Percentiles rank a stretch among this genome's conserved stretches.
phyloP scores from a whole-genome alignment of 805 yeast genomes.

The Starmerella etchellsii region DNA sequence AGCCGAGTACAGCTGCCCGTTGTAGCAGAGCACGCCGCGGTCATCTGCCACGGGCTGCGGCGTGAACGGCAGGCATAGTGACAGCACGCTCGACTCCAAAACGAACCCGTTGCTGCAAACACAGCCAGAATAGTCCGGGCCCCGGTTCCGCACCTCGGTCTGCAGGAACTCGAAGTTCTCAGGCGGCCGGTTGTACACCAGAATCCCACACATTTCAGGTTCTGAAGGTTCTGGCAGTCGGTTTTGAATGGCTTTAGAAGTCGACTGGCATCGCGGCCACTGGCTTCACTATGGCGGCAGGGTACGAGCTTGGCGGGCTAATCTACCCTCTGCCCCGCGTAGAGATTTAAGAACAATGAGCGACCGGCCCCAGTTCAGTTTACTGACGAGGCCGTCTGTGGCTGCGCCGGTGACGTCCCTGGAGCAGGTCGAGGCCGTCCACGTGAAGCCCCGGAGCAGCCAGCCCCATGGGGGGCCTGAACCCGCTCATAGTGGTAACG shows the following conservation, averaged over 20 bases:
- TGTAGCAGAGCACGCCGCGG: constrained; percentile 50
- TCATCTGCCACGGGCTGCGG: constrained; percentile 47
- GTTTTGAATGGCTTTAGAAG: no score
- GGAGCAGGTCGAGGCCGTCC: constrained; percentile 12
- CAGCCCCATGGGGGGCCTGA: no score
- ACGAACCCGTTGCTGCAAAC: neutral
- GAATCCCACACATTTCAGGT: constrained; percentile 29
- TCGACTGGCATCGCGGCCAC: no score
- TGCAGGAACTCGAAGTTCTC: constrained; percentile 1
- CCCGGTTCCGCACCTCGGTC: constrained; percentile 18
- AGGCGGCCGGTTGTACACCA: constrained; percentile 13
- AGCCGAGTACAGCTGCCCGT: constrained; percentile 67
- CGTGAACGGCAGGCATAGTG: constrained; percentile 67
- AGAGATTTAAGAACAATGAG: constrained; percentile 6
- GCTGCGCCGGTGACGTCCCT: constrained; percentile 15
- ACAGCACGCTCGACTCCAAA: constrained; percentile 47
- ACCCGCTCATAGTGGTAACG: no score
- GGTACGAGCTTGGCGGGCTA: no score
- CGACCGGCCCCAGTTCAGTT: constrained; percentile 2
- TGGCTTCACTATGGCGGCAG: no score
- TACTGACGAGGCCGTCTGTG: neutral
- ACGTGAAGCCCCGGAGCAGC: neutral
- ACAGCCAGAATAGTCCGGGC: constrained; percentile 23
- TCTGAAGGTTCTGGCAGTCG: no score
- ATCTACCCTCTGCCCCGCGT: no score